A percentile compares a stretch with the other conserved stretches of the same genome.
phyloP scores from a whole-genome alignment of 352 stramenopile genomes.

The Pythium monospermum region DNA sequence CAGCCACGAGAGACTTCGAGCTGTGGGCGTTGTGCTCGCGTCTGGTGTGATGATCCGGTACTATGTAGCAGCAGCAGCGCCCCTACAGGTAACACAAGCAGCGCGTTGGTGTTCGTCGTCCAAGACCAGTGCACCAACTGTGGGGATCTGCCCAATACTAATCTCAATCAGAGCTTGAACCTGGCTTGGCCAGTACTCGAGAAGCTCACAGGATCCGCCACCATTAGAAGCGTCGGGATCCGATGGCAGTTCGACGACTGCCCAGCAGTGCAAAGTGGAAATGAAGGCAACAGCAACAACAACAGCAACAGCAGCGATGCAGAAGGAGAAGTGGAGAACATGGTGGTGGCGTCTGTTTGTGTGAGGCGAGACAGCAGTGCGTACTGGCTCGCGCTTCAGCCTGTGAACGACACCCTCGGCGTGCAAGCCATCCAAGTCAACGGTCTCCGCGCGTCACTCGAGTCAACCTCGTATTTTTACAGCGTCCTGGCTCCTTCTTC shows the following conservation, averaged over 20 bases:
- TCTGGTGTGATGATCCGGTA: slow-evolving; percentile 15
- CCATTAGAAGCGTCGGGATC: slow-evolving; percentile 14
- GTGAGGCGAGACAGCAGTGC: slow-evolving; percentile 20
- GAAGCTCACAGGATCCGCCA: slow-evolving; percentile 21
- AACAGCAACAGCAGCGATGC: background rate
- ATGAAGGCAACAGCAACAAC: background rate
- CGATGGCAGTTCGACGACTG: slow-evolving; percentile 31
- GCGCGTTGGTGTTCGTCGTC: slow-evolving; percentile 25
- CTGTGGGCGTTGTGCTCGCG: slow-evolving; percentile 29
- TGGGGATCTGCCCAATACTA: background rate
- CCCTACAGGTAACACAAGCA: background rate
- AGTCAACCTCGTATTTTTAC: slow-evolving; percentile 13
- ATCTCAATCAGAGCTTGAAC: slow-evolving; percentile 18
- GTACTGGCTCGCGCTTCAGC: slow-evolving; percentile 27
- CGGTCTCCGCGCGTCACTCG: too few species aligned
- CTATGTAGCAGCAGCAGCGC: slow-evolving; percentile 1
- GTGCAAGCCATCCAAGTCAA: slow-evolving; percentile 21
- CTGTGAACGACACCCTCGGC: slow-evolving; percentile 24
- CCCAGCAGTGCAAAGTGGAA: background rate
- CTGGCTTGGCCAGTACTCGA: slow-evolving; percentile 23
- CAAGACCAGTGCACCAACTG: slow-evolving; percentile 24
- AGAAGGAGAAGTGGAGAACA: too few species aligned
- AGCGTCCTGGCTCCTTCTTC: too few species aligned
- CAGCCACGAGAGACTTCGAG: slow-evolving; percentile 6
- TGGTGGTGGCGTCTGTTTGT: slow-evolving; percentile 17